Base-by-base conservation (phyloP, 2,329 filamentous ascomycete genomes). In the Nectriaceae sp. region DNA sequence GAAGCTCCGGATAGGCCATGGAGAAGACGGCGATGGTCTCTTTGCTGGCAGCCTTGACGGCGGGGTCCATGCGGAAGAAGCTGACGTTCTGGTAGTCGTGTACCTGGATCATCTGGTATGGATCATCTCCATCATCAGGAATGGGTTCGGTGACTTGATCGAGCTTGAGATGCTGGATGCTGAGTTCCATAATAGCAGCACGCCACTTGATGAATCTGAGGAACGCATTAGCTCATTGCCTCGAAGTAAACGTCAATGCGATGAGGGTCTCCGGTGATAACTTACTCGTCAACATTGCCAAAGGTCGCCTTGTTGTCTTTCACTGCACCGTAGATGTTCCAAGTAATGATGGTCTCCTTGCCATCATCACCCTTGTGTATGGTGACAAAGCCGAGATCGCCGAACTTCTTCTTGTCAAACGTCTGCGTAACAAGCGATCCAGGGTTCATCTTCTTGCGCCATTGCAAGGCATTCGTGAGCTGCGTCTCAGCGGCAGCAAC, bases 11-110 rank as follows among this genome's bases (percentile, higher is more conserved):
- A 73, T 97, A 97, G 57, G 89, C 88, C 58, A 82, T 84, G 43
- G 85, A 82, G 67, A 97, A 90, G 43, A 88, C 78, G 53, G 88
- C 80, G 67, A 97, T 95, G 39, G 89, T 92, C 73, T 92, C 84
- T 63, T 84, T 85, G 55, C 84, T 88, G 15, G 89, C 88, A 3
- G 84, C 78, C 69, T 89, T 91, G 70, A 94, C 85, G 48, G 80
- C 76, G 1, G 88, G 81, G 47, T 93, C 87, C 75, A 89, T 85
- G 51, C 90, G 85, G 59, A 97, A 78, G 78, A 97, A 96, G 64
- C 85, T 90, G 66, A 96, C 85, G 54, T 84, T 86, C 60, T 89
- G 83, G 77, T 97, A 97, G 75, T 97, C 93, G 73, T 97, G 93
- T 21, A 97, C 85, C 71, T 97, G 92, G 62, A 89, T 81, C 75